phyloP scores from a whole-genome alignment of 2,329 filamentous ascomycete species.

The Teratosphaeria zuluensis region DNA sequence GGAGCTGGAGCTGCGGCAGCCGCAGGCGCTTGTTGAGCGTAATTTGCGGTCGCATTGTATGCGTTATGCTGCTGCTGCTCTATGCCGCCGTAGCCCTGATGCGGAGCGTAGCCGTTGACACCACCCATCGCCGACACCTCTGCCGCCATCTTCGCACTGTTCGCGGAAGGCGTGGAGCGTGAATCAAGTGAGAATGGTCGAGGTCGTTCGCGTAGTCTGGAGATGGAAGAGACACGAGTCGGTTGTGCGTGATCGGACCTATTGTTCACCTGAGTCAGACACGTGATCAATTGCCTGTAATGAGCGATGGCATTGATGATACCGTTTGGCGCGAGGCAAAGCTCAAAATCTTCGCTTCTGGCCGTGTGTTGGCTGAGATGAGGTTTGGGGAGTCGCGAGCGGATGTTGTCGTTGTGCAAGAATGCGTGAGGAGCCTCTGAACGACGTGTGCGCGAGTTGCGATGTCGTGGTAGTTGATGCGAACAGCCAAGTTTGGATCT shows the following conservation, averaged over 20 bases:
- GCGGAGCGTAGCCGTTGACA: slow-evolving; percentile 40
- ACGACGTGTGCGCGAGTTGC: neutral
- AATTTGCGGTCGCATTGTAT: slow-evolving; percentile 21
- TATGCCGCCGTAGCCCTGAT: slow-evolving; percentile 28
- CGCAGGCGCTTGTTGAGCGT: slow-evolving; percentile 15
- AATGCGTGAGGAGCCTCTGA: neutral
- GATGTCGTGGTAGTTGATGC: neutral
- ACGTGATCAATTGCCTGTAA: neutral
- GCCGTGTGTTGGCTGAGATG: neutral
- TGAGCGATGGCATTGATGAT: neutral
- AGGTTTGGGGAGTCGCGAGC: neutral
- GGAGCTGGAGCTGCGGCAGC: slow-evolving; percentile 9
- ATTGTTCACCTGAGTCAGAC: slow-evolving; percentile 2
- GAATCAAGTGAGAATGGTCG: neutral
- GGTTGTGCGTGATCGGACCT: neutral
- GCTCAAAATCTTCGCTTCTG: neutral
- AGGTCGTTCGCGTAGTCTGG: neutral
- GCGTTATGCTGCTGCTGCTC: slow-evolving; percentile 23
- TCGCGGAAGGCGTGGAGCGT: neutral
- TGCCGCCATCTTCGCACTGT: slow-evolving; percentile 27
- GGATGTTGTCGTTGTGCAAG: neutral
- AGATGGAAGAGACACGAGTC: neutral
- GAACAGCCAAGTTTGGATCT: neutral
- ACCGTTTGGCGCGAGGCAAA: neutral
- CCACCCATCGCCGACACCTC: slow-evolving; percentile 28